phyloP scores from a whole-genome alignment of 148 eudicot species.

The Beta vulgaris region DNA sequence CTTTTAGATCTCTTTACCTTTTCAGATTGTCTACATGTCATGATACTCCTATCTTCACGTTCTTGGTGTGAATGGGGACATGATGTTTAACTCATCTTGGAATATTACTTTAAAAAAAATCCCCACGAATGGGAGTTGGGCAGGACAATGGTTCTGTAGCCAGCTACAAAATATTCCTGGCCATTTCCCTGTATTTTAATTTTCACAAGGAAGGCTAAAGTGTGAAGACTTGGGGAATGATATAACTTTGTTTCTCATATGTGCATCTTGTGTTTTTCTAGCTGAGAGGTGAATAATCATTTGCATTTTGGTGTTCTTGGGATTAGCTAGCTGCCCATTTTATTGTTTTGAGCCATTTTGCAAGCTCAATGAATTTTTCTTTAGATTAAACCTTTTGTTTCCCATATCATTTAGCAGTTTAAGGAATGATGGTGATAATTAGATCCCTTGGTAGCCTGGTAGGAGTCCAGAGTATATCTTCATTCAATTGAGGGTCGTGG shows the following conservation, averaged over 20 bases:
- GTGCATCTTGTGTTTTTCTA: neutral
- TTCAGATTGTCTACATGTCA: too few species aligned
- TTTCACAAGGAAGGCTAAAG: neutral
- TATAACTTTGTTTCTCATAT: neutral
- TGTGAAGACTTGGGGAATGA: neutral
- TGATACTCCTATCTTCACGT: too few species aligned
- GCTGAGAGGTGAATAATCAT: neutral
- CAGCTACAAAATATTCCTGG: neutral
- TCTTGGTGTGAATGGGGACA: neutral
- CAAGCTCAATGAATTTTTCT: too few species aligned
- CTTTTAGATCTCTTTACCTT: too few species aligned
- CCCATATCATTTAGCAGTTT: too few species aligned
- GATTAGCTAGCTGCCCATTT: conserved; percentile 1
- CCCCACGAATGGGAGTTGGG: neutral
- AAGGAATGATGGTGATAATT: too few species aligned
- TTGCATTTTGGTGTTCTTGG: neutral
- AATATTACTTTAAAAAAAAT: neutral
- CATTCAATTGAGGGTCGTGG: too few species aligned
- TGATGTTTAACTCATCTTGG: neutral
- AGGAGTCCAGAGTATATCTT: too few species aligned
- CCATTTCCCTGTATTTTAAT: neutral
- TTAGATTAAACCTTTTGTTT: too few species aligned
- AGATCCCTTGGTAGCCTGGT: too few species aligned
- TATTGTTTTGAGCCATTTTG: neutral
- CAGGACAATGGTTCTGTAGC: neutral